Conservation (phyloP, 306 rosid genomes). For the Cicer arietinum region DNA sequence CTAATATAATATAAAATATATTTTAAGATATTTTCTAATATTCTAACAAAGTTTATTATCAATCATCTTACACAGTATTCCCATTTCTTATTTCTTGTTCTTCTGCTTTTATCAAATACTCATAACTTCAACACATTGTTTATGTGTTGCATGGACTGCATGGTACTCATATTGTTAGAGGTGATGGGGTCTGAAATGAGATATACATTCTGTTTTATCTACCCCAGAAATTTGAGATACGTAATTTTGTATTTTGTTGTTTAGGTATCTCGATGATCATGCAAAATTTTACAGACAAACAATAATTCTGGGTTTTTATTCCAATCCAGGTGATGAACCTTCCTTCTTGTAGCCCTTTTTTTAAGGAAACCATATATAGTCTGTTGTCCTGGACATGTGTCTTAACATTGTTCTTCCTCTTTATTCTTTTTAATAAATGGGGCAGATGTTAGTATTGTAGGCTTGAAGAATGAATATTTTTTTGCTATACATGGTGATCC, state of each 20-base stretch:
- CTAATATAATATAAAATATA: no score
- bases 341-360: conserved; percentile 19
- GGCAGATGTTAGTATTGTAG: conserved; percentile 34
- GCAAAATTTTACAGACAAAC: conserved; percentile 88
- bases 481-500: conserved; percentile 18
- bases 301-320: conserved; percentile 68
- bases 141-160: conserved; percentile 34
- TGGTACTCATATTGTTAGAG: conserved; percentile 22
- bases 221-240: conserved; percentile 19
- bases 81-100: not conserved
- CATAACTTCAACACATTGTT: conserved; percentile 6
- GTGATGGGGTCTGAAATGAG: not conserved
- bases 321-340: conserved; percentile 69
- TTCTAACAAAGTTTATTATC: not conserved
- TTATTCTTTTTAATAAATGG: conserved; percentile 24
- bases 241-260: conserved; percentile 41
- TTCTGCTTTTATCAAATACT: not conserved
- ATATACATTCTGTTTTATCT: conserved; percentile 2
- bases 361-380: conserved; percentile 15
- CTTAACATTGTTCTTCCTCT: conserved; percentile 11
- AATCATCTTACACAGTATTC: not conserved
- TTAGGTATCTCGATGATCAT: conserved; percentile 76
- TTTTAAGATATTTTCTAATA: no score
- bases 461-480: conserved; percentile 7
- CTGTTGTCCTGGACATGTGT: not conserved